A percentile compares a stretch with the other conserved stretches of the same genome.
phyloP scores from a whole-genome alignment of 306 rosid species.

The Vigna mungo region DNA sequence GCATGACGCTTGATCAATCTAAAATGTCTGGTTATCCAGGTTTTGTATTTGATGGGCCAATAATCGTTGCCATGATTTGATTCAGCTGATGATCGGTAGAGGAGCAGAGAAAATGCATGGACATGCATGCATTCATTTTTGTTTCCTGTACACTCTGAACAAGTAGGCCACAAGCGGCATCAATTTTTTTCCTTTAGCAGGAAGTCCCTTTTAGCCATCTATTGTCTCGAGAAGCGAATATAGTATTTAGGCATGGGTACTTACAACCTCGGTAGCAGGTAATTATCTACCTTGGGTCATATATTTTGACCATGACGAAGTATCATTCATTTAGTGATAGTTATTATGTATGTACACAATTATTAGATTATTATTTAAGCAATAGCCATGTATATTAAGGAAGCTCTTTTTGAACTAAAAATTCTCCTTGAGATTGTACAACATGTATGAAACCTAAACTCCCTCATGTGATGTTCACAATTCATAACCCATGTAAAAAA shows the following conservation, averaged over 20 bases:
- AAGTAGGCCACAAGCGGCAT: conserved; percentile 27
- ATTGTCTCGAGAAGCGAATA: background rate
- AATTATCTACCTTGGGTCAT: conserved; percentile 6
- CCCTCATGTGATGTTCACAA: background rate
- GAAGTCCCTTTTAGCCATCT: conserved; percentile 3
- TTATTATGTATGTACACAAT: background rate
- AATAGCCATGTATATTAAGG: conserved; percentile 1
- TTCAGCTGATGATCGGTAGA: background rate
- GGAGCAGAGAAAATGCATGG: conserved; percentile 20
- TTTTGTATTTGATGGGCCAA: conserved; percentile 19
- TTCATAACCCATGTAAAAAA: background rate
- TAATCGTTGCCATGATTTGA: conserved; percentile 24
- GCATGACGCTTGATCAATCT: background rate
- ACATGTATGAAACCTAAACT: conserved; percentile 11
- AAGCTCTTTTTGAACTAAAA: background rate
- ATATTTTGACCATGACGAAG: conserved; percentile 1
- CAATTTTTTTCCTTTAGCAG: conserved; percentile 37
- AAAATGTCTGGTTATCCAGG: background rate
- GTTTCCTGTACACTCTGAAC: conserved; percentile 39
- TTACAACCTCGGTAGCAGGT: conserved; percentile 19
- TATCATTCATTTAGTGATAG: conserved; percentile 25
- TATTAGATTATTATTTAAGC: background rate
- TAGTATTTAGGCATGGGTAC: conserved; percentile 21
- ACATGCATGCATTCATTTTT: conserved; percentile 26
- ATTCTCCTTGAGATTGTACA: conserved; percentile 25